These are phyloP conservation scores for Triangularia verruculosa DNA, from an alignment of 2,329 filamentous ascomycete species.

Conservation along the genomic window DNA sequence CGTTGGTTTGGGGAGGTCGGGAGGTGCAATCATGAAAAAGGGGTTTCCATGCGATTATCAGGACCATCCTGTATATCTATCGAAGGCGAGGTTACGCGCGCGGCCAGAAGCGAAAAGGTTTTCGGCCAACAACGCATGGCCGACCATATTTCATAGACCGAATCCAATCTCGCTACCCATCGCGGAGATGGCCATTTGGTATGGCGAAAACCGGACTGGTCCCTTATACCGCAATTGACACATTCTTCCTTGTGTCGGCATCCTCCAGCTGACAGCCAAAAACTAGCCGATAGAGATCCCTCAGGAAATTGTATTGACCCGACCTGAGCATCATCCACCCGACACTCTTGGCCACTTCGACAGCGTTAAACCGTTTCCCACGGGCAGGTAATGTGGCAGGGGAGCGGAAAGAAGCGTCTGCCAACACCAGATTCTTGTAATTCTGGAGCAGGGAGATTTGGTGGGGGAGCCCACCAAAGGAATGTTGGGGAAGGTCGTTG, in stretches of 20 bases:
- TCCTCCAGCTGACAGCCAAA: constrained; percentile 84
- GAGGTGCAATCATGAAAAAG: background rate
- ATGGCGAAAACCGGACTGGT: background rate
- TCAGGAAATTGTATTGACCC: constrained; percentile 73
- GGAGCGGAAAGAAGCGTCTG: constrained; percentile 65
- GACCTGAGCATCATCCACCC: constrained; percentile 68
- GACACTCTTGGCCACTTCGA: constrained; percentile 79
- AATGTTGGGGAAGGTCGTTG: constrained; percentile 68
- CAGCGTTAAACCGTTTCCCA: constrained; percentile 60
- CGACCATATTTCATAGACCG: background rate
- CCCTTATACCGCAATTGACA: constrained; percentile 55
- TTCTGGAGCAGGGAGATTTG: constrained; percentile 70
- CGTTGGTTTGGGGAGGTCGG: background rate
- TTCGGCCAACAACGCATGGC: background rate
- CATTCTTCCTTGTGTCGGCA: constrained; percentile 62
- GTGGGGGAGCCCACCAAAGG: constrained; percentile 71
- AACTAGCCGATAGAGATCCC: constrained; percentile 78
- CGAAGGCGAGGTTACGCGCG: background rate
- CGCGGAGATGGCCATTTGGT: background rate
- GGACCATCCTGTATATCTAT: background rate
- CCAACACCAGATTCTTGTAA: constrained; percentile 76
- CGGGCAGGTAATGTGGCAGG: constrained; percentile 52
- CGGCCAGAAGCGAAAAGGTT: background rate
- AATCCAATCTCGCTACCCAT: background rate
- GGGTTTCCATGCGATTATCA: background rate